Conservation (phyloP, 345 rosid species). For the Populus deltoides region DNA sequence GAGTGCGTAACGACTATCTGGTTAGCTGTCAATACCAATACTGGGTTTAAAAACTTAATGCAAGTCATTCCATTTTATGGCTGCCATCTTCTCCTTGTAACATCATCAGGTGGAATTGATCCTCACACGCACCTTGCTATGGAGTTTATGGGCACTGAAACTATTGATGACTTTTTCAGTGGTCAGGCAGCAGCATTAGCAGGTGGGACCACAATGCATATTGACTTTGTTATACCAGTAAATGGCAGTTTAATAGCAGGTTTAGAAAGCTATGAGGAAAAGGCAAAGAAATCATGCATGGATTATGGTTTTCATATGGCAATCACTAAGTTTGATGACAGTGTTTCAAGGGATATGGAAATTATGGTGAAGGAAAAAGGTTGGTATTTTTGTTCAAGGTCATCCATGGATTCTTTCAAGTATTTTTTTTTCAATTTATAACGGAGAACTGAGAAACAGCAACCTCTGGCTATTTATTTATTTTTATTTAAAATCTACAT, state of each 20-base stretch:
- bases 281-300: constrained; percentile 75
- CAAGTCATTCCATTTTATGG: background rate
- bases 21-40: background rate
- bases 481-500: background rate
- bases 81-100: background rate
- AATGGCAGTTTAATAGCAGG: constrained; percentile 78
- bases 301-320: constrained; percentile 99
- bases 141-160: constrained; percentile 73
- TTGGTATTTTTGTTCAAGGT: constrained; percentile 15
- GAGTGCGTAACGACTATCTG: background rate
- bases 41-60: background rate
- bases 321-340: constrained; percentile 86
- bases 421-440: background rate
- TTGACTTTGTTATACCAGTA: constrained; percentile 86
- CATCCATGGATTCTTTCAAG: background rate
- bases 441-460: background rate
- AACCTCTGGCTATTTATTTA: background rate
- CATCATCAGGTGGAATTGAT: constrained; percentile 78
- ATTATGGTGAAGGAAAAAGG: constrained; percentile 86
- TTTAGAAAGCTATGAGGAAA: constrained; percentile 61
- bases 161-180: constrained; percentile 87
- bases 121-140: constrained; percentile 89
- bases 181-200: constrained; percentile 99
- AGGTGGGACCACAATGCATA: constrained; percentile 98
- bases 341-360: constrained; percentile 80